phyloP scores from a whole-genome alignment of 345 rosid genomes.

The Eucalyptus grandis region DNA sequence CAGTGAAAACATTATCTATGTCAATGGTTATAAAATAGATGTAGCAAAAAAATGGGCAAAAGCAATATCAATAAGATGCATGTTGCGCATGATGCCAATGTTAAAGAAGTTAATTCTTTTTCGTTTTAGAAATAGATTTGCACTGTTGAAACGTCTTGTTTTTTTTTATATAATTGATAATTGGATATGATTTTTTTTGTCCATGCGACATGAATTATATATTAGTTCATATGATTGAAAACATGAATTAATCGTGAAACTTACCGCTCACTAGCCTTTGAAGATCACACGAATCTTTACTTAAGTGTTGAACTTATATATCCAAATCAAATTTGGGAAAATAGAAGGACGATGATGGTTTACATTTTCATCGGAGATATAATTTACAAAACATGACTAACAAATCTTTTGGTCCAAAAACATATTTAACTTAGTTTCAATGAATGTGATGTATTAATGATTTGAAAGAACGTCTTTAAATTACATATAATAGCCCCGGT shows the following conservation, averaged over 20 bases:
- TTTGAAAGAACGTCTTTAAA: neutral
- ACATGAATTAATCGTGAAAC: fast-evolving
- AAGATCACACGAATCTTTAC: neutral
- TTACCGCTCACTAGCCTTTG: neutral
- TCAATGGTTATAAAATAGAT: neutral
- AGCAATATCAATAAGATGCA: neutral
- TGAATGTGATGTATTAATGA: neutral
- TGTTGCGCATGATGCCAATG: neutral
- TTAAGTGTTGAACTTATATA: neutral
- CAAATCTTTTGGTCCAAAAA: neutral
- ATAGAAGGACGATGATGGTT: neutral
- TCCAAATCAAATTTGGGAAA: neutral
- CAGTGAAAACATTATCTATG: neutral
- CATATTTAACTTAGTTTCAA: neutral
- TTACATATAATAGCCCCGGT: fast-evolving
- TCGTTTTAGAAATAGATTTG: neutral
- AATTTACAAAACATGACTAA: neutral
- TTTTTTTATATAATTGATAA: neutral
- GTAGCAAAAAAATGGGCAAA: neutral
- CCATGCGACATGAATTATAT: neutral
- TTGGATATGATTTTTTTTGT: neutral
- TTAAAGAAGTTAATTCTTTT: neutral
- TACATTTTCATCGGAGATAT: fast-evolving
- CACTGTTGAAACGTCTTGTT: neutral
- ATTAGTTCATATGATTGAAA: neutral